These are phyloP conservation scores for Mangifera indica DNA, from an alignment of 345 rosid species.

Conservation along the genomic window DNA sequence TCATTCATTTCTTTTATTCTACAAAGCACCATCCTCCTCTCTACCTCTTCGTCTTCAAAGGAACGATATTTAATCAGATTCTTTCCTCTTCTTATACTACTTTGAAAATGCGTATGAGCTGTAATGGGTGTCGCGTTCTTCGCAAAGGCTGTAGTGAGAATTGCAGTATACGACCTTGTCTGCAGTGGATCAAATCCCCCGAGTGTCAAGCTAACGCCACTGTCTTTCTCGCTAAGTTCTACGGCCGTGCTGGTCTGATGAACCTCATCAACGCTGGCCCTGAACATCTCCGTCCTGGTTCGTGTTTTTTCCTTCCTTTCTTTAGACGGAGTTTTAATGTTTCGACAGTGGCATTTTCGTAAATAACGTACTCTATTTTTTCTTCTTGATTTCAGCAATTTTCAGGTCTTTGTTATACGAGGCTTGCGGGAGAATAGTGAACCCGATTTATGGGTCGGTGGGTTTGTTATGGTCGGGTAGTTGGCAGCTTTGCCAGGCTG, in stretches of 20 bases:
- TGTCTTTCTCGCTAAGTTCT: conserved; percentile 92
- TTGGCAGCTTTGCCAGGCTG: conserved; percentile 96
- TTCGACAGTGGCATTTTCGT: background rate
- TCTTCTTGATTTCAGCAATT: conserved; percentile 47
- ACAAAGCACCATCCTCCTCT: background rate
- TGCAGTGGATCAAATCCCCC: conserved; percentile 92
- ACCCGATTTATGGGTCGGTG: conserved; percentile 95
- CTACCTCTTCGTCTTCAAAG: background rate
- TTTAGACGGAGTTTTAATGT: background rate
- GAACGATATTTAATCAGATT: background rate
- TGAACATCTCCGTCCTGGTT: conserved; percentile 93
- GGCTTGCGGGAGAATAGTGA: conserved; percentile 95
- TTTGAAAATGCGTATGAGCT: conserved; percentile 78
- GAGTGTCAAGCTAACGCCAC: conserved; percentile 97
- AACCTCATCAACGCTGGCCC: conserved; percentile 97
- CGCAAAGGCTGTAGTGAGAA: conserved; percentile 92
- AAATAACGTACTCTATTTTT: background rate
- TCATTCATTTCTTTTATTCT: background rate
- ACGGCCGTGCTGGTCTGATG: conserved; percentile 96
- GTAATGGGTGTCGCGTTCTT: conserved; percentile 96
- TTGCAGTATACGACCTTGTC: conserved; percentile 88
- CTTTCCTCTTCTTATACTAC: background rate
- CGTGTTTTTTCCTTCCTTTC: background rate
- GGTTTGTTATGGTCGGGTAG: conserved; percentile 90
- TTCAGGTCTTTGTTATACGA: conserved; percentile 93